Percentiles rank a stretch among this genome's conserved stretches.
phyloP scores from a whole-genome alignment of 768 basidiomycete genomes.

The Myochromella boudieri region DNA sequence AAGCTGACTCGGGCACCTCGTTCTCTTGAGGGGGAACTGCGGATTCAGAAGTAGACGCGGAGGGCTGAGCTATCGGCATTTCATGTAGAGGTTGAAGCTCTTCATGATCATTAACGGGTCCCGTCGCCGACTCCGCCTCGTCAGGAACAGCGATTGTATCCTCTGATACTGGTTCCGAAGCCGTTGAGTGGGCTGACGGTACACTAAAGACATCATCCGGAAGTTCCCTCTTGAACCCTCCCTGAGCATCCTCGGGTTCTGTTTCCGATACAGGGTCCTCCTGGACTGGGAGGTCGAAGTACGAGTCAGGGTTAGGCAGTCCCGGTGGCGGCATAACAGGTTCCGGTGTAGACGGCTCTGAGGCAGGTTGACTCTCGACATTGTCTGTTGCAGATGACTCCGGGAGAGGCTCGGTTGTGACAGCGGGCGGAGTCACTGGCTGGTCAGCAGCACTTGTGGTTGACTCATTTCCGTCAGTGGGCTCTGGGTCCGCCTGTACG shows the following conservation, averaged over 20 bases:
- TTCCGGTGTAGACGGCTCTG: constrained; percentile 1
- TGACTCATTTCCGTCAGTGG: constrained; percentile 16
- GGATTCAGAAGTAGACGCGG: neutral
- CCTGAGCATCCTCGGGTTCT: too few species aligned
- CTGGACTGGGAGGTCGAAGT: constrained; percentile 14
- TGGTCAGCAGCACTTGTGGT: neutral
- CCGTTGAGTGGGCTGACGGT: too few species aligned
- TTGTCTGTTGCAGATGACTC: constrained; percentile 3
- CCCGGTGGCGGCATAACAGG: constrained; percentile 3
- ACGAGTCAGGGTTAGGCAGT: constrained; percentile 6
- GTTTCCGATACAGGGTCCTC: too few species aligned
- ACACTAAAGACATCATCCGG: too few species aligned
- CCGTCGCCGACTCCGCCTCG: neutral
- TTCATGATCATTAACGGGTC: too few species aligned
- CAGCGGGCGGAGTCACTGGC: constrained; percentile 1
- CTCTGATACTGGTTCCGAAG: neutral
- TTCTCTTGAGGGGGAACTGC: neutral
- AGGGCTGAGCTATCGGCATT: neutral
- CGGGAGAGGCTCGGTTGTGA: neutral
- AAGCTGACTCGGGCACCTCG: neutral
- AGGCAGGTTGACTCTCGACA: neutral
- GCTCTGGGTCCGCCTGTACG: constrained; percentile 14
- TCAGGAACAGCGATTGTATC: neutral
- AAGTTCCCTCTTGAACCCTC: too few species aligned
- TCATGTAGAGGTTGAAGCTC: neutral